Percentiles rank a stretch among this genome's conserved stretches.
These are phyloP conservation scores for Beta vulgaris DNA, from an alignment of 148 eudicot species.

Conservation along the genomic window DNA sequence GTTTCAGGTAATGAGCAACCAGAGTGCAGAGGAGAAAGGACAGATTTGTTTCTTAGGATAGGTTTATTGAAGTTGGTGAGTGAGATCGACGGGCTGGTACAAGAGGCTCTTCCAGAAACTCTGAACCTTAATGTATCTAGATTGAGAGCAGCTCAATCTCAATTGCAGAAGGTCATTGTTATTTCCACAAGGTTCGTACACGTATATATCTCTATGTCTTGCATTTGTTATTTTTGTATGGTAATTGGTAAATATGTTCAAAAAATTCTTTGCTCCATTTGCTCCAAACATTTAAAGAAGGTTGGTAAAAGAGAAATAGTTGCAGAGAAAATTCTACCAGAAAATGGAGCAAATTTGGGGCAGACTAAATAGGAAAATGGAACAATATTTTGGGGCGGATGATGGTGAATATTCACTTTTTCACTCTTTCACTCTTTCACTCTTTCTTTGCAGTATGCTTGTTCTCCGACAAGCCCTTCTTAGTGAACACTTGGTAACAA, in stretches of 20 bases:
- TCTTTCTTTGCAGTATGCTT: conserved; percentile 41
- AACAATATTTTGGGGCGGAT: too few species aligned
- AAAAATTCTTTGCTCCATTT: too few species aligned
- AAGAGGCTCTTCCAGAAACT: conserved; percentile 47
- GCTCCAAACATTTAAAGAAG: too few species aligned
- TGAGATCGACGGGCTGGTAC: conserved; percentile 45
- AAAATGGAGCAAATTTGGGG: too few species aligned
- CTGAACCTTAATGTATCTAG: conserved; percentile 46
- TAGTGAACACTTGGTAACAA: conserved; percentile 34
- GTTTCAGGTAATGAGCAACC: conserved; percentile 41
- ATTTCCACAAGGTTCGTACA: conserved; percentile 49
- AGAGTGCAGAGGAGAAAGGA: conserved; percentile 48
- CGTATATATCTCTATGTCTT: background rate
- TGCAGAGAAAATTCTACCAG: too few species aligned
- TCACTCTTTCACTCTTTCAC: background rate
- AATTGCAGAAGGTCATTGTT: conserved; percentile 46
- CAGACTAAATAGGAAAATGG: too few species aligned
- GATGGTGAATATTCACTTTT: background rate
- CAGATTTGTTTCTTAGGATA: conserved; percentile 45
- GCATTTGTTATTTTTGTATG: background rate
- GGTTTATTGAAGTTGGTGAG: conserved; percentile 45
- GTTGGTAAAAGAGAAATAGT: too few species aligned
- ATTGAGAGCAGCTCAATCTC: conserved; percentile 46
- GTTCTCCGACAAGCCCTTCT: conserved; percentile 54
- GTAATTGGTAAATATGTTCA: too few species aligned